Evolutionary conservation across 306 rosid species (phyloP), one percentile per base, ranked within the genome.

Genomic region (Cucurbita pepo): DNA sequence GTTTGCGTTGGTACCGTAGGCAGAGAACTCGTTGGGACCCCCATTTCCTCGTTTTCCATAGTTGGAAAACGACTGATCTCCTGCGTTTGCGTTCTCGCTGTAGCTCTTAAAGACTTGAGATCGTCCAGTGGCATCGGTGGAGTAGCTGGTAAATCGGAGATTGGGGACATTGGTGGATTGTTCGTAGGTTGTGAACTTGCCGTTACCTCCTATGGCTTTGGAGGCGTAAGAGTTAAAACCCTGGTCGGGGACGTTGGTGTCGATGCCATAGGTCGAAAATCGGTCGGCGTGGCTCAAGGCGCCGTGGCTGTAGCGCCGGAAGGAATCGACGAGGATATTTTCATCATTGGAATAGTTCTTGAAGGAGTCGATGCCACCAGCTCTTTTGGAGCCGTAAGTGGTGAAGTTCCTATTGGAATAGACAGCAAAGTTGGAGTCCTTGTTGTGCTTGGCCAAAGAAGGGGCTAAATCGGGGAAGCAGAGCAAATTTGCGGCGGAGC

Each of bases 281-380:
- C 61, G 56, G 25, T 95, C 97, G 9, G 73, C 57, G 75, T 91
- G 97, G 0, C 87, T 83, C 19, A 83, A 66, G 16, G 97, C 85
- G 77, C 82, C 82, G 0, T 90, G 91, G 83, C 97, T 86, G 85
- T 95, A 95, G 12, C 97, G 90, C 5, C 96, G 85, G 91, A 95
- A 95, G 57, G 93, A 90, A 83, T 88, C 86, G 43, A 85, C 85
- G 25, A 92, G 81, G 21, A 95, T 15, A 40, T 95, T 95, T 22
- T 74, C 50, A 0, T 40, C 77, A 0, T 79, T 69, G 7, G 99
- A 95, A 83, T 95, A 95, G 77, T 85, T 84, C 77, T 89, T 85
- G 83, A 95, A 95, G 80, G 79, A 71, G 84, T 95, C 96, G 3
- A 65, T 0, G 0, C 99, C 97, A 0, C 87, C 91, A 64, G 81